Percentiles rank a stretch among this genome's conserved stretches.
phyloP scores from a whole-genome alignment of 2,329 filamentous ascomycete genomes.

The Pyrenophora seminiperda region DNA sequence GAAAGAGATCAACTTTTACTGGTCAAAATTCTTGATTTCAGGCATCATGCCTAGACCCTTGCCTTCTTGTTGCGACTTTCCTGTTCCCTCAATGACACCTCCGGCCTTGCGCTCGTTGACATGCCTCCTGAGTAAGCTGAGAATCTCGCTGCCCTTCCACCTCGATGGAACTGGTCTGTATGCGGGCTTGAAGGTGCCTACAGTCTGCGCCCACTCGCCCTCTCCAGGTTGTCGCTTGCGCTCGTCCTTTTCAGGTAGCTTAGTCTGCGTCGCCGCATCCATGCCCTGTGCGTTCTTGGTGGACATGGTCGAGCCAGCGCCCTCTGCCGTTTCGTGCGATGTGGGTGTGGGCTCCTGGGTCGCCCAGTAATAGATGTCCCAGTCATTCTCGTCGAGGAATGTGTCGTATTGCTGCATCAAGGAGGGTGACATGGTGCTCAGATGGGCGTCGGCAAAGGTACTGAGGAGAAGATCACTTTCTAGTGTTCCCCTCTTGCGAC shows the following conservation, averaged over 20 bases:
- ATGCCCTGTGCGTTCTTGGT: slow-evolving; percentile 54
- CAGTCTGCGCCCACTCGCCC: slow-evolving; percentile 96
- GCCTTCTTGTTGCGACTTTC: slow-evolving; percentile 41
- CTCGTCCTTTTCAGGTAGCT: slow-evolving; percentile 52
- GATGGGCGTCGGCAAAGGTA: slow-evolving; percentile 84
- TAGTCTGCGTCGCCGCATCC: slow-evolving; percentile 49
- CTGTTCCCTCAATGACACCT: slow-evolving; percentile 53
- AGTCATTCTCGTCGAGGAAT: slow-evolving; percentile 98
- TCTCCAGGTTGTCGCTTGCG: slow-evolving; percentile 60
- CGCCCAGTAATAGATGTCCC: slow-evolving; percentile 99
- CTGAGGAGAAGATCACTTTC: slow-evolving; percentile 95
- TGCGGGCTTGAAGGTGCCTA: slow-evolving; percentile 91
- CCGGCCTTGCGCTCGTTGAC: slow-evolving; percentile 73
- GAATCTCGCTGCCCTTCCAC: slow-evolving; percentile 83
- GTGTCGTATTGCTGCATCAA: slow-evolving; percentile 85
- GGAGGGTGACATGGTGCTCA: slow-evolving; percentile 71
- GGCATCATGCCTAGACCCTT: slow-evolving; percentile 58
- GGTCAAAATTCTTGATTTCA: slow-evolving; percentile 55
- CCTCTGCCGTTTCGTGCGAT: slow-evolving; percentile 62
- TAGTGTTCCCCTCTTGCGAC: slow-evolving; percentile 91
- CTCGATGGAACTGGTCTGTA: slow-evolving; percentile 86
- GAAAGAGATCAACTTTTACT: slow-evolving; percentile 13
- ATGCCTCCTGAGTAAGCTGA: slow-evolving; percentile 77
- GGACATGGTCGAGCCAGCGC: slow-evolving; percentile 53
- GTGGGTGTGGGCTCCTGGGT: slow-evolving; percentile 76